phyloP scores from a whole-genome alignment of 2,329 filamentous ascomycete species.

The Xylaria sp. region DNA sequence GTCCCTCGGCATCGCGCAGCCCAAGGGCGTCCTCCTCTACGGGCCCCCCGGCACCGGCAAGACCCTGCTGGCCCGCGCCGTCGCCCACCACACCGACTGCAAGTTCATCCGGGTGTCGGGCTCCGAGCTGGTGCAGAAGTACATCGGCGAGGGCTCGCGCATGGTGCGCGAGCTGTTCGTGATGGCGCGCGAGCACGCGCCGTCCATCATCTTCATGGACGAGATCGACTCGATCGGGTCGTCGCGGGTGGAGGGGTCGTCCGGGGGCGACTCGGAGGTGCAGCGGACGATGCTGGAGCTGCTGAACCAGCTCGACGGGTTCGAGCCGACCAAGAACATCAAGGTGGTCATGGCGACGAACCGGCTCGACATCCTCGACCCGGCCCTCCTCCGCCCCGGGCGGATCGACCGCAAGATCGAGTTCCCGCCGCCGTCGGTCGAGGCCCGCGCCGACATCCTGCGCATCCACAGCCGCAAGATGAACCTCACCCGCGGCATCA shows the following conservation, averaged over 20 bases:
- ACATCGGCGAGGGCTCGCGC: slow-evolving; percentile 95
- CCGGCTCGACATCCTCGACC: slow-evolving; percentile 94
- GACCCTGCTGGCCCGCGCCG: slow-evolving; percentile 90
- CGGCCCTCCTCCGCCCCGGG: slow-evolving; percentile 90
- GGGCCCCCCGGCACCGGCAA: slow-evolving; percentile 97
- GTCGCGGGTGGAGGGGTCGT: slow-evolving; percentile 92
- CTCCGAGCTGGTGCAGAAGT: slow-evolving; percentile 97
- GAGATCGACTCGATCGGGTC: slow-evolving; percentile 99
- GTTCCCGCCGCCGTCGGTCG: slow-evolving; percentile 94
- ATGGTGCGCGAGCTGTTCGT: slow-evolving; percentile 99
- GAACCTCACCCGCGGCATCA: slow-evolving; percentile 97
- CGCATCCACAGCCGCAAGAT: slow-evolving; percentile 97
- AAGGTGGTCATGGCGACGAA: slow-evolving; percentile 99
- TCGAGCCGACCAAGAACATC: slow-evolving; percentile 99
- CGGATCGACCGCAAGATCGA: slow-evolving; percentile 99
- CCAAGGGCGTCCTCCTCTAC: slow-evolving; percentile 95
- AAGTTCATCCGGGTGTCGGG: slow-evolving; percentile 98
- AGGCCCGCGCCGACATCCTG: slow-evolving; percentile 95
- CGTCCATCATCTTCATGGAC: slow-evolving; percentile 99
- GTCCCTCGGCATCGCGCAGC: slow-evolving; percentile 97
- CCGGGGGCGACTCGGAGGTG: slow-evolving; percentile 94
- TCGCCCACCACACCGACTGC: slow-evolving; percentile 98
- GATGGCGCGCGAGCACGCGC: slow-evolving; percentile 97
- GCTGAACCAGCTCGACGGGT: slow-evolving; percentile 96
- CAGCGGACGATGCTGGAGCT: slow-evolving; percentile 98